These are phyloP conservation scores for Kickxella alabastrina DNA, from an alignment of 192 early-diverging fungal genomes.

Conservation along the genomic window DNA sequence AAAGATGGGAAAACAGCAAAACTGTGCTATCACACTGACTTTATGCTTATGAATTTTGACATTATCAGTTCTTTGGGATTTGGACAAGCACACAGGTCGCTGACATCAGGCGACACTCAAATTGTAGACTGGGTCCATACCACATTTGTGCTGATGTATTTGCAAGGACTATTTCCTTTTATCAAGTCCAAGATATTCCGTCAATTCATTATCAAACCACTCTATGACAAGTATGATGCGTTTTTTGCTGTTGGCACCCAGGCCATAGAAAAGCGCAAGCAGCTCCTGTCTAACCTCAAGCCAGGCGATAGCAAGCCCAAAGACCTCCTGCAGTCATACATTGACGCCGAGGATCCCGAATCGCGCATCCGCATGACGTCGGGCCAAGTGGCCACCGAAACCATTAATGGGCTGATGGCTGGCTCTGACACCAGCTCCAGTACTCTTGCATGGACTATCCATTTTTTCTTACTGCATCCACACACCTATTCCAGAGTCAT, in stretches of 20 bases:
- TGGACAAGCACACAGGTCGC: slow-evolving; percentile 26
- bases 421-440: slow-evolving; percentile 39
- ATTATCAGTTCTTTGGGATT: slow-evolving; percentile 39
- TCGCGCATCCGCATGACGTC: slow-evolving; percentile 25
- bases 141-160: slow-evolving; percentile 21
- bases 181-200: slow-evolving; percentile 19
- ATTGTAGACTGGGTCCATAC: slow-evolving; percentile 33
- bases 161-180: slow-evolving; percentile 18
- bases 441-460: slow-evolving; percentile 39
- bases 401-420: slow-evolving; percentile 26
- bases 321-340: slow-evolving; percentile 40
- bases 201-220: slow-evolving; percentile 4
- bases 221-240: slow-evolving; percentile 10
- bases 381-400: slow-evolving; percentile 33
- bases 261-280: slow-evolving; percentile 26
- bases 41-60: slow-evolving; percentile 38
- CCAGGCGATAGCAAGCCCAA: slow-evolving; percentile 4
- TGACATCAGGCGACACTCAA: slow-evolving; percentile 26
- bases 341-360: slow-evolving; percentile 41
- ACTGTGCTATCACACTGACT: slow-evolving; percentile 30
- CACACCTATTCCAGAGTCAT: slow-evolving; percentile 2
- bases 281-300: not conserved
- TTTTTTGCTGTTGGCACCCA: slow-evolving; percentile 18
- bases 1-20: not conserved
- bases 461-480: slow-evolving; percentile 35